Conservation (phyloP, 202 grass and related monocot genomes). For the Miscanthus sacchariflorus region DNA sequence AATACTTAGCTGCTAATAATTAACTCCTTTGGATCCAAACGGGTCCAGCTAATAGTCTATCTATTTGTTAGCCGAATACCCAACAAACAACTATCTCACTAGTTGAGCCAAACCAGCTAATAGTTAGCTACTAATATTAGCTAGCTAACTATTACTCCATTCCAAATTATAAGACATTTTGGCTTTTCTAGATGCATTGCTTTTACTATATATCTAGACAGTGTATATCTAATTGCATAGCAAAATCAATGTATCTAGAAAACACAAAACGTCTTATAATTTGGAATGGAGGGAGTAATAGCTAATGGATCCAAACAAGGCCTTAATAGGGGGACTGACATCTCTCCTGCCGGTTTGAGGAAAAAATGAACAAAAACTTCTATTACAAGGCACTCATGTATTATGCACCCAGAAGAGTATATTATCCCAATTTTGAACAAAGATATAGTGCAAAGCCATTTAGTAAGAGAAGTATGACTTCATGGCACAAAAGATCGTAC, state of each 20-base stretch:
- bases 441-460: constrained; percentile 33
- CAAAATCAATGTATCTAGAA: neutral
- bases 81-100: neutral
- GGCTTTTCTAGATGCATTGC: neutral
- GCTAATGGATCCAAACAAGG: neutral
- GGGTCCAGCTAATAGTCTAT: neutral
- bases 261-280: neutral
- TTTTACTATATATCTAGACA: neutral
- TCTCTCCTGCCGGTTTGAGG: neutral
- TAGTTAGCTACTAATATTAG: neutral
- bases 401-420: neutral
- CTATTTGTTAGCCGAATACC: neutral
- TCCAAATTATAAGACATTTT: neutral
- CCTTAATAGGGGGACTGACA: neutral
- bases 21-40: neutral
- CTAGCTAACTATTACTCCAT: neutral
- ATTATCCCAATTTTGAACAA: constrained; percentile 4
- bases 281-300: neutral
- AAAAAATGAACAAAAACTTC: constrained; percentile 12
- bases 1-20: neutral
- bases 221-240: neutral
- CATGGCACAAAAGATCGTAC: constrained; percentile 51
- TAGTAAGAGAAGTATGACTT: constrained; percentile 20
- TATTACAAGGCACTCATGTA: constrained; percentile 28
- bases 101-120: neutral